These are phyloP conservation scores for Naganishia sp. DNA, from an alignment of 1,284 basidiomycete species.

Conservation along the genomic window DNA sequence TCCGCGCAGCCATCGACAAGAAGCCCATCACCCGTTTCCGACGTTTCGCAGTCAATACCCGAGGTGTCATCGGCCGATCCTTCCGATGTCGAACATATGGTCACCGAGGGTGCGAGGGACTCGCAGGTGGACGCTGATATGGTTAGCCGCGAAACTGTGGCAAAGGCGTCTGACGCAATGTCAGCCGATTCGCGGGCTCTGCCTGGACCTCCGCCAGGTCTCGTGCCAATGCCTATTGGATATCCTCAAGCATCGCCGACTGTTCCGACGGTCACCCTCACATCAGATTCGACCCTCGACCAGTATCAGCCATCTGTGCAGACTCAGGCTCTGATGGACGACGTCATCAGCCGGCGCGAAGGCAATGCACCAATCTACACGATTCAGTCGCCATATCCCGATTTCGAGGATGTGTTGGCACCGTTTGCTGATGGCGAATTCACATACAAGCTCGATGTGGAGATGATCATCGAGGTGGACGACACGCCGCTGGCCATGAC, in stretches of 20 bases:
- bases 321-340: conserved; percentile 78
- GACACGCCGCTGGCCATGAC: conserved; percentile 26
- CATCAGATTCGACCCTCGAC: conserved; percentile 21
- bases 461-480: conserved; percentile 52
- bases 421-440: conserved; percentile 72
- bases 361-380: conserved; percentile 56
- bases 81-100: background rate
- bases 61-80: conserved; percentile 5
- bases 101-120: background rate
- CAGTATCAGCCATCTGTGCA: conserved; percentile 80
- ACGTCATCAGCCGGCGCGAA: conserved; percentile 74
- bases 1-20: conserved; percentile 20
- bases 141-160: background rate
- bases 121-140: conserved; percentile 5
- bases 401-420: conserved; percentile 69
- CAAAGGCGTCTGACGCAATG: conserved; percentile 39
- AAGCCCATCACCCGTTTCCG: conserved; percentile 22
- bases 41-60: conserved; percentile 21
- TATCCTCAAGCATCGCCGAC: conserved; percentile 34
- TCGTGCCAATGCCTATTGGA: conserved; percentile 40
- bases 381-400: conserved; percentile 77
- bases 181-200: conserved; percentile 35
- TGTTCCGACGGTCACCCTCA: conserved; percentile 7
- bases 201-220: conserved; percentile 39
- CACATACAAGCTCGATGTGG: conserved; percentile 67